phyloP scores from a whole-genome alignment of 805 yeast genomes.

The Saccharomycopsis sp. region DNA sequence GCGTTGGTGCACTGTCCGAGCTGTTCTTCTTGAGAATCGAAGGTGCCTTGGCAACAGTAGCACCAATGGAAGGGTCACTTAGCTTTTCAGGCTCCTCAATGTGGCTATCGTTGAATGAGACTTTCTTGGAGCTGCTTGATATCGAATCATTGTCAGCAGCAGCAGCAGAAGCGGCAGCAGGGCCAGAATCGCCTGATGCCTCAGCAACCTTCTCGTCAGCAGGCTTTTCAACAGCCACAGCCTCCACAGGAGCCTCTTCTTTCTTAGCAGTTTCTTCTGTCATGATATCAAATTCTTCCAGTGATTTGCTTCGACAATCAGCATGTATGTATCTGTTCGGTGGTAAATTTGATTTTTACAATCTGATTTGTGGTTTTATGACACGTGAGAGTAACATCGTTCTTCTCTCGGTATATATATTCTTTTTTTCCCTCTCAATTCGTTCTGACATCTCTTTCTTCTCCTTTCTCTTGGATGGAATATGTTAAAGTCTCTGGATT shows the following conservation, averaged over 20 bases:
- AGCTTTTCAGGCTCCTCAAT: slow-evolving; percentile 17
- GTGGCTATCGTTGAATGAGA: slow-evolving; percentile 24
- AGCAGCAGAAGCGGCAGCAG: slow-evolving; percentile 3
- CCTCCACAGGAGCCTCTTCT: slow-evolving; percentile 6
- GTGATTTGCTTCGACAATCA: too few relatives aligned
- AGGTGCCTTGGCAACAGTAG: slow-evolving; percentile 7
- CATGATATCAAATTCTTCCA: slow-evolving; percentile 26
- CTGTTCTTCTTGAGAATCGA: slow-evolving; percentile 17
- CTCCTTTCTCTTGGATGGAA: too few relatives aligned
- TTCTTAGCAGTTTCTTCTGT: slow-evolving; percentile 21
- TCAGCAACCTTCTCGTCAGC: too few relatives aligned
- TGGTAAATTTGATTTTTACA: too few relatives aligned
- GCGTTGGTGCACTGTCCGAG: slow-evolving; percentile 22
- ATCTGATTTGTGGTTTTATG: too few relatives aligned
- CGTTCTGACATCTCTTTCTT: too few relatives aligned
- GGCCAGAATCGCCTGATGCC: too few relatives aligned
- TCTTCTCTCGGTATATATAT: too few relatives aligned
- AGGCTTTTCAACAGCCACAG: background rate
- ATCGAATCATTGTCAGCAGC: slow-evolving; percentile 5
- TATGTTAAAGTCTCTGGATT: slow-evolving; percentile 33
- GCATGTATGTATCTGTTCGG: too few relatives aligned
- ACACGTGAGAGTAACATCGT: too few relatives aligned
- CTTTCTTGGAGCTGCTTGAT: slow-evolving; percentile 12
- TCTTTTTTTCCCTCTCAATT: too few relatives aligned
- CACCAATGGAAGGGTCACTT: slow-evolving; percentile 10